These are phyloP conservation scores for Pseudogymnoascus sp. DNA, from an alignment of 2,329 filamentous ascomycete species.

Conservation along the genomic window DNA sequence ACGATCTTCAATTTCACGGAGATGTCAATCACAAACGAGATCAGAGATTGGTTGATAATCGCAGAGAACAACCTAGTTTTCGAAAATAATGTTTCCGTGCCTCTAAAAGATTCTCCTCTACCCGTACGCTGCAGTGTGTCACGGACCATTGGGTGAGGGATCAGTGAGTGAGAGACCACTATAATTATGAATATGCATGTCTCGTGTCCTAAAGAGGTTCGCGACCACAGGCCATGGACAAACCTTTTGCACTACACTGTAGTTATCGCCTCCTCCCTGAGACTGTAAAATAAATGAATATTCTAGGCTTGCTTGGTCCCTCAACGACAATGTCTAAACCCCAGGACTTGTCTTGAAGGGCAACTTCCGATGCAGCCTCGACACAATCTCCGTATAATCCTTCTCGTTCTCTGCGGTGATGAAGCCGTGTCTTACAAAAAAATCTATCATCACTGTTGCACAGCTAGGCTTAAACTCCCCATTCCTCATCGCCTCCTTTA, in stretches of 20 bases:
- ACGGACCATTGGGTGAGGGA: no score
- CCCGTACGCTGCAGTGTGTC: conserved; percentile 43
- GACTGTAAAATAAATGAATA: not conserved
- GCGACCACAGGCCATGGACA: no score
- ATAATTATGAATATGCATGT: no score
- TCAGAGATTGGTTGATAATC: conserved; percentile 15
- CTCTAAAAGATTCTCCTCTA: conserved; percentile 33
- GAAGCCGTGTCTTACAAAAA: conserved; percentile 69
- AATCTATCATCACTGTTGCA: conserved; percentile 69
- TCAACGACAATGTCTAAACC: not conserved
- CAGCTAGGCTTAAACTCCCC: conserved; percentile 84
- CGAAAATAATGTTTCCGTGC: conserved; percentile 41
- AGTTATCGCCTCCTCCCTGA: not conserved
- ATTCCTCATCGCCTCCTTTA: conserved; percentile 52
- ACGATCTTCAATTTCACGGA: not conserved
- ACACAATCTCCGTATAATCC: conserved; percentile 61
- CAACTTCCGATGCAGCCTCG: conserved; percentile 34
- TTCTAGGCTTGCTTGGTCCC: not conserved
- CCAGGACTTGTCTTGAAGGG: conserved; percentile 10
- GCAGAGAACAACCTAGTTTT: conserved; percentile 29
- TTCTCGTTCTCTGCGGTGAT: conserved; percentile 64
- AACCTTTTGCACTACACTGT: not conserved
- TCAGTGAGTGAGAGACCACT: no score
- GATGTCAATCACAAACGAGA: conserved; percentile 6
- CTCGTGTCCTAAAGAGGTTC: no score